Base-by-base conservation (phyloP, 78 protist genomes). In the Dictyostelium citrinum region DNA sequence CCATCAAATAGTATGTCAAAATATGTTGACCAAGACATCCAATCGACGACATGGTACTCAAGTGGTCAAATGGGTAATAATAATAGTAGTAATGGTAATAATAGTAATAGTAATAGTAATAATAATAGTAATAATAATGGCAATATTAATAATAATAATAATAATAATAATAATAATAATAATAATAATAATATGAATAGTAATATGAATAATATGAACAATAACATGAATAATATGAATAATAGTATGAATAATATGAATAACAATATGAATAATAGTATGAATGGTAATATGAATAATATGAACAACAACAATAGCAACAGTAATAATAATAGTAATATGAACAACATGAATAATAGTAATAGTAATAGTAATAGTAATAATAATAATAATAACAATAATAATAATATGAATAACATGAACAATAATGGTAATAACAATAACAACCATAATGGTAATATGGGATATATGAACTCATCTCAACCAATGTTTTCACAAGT, bases 401-500 rank as follows among this genome's bases (percentile, higher is more conserved):
- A 24, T 10, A 24, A 3, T 27, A 64, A 64, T 24, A 64, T 1
- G 2, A 64, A 64, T 3, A 64, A 64, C 6, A 64, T 1, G 2
- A 64, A 27, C 14, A 64, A 64, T n/a, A 64, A 64, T 12, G 6
- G 1, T 0, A 64, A 64, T 27, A 64, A 64, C 20, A 64, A 64
- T 64, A 64, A 64, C 17, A 64, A 76, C 16, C 82, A 43, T 17
- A 33, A 27, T 76, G 33, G 82, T 17, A 31, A 33, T 3, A 76
- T 76, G 82, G 61, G 29, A 64, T 64, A 64, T 11, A 64, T 27
- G 29, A 22, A 64, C 3, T 64, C 72, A 27, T 64, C 72, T 1
- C 29, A 64, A 24, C 33, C 17, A 41, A 75, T 75, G 81, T 75
- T 75, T n/a, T 75, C 81, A 2, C 75, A 67, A 74, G 51, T 74